phyloP scores from a whole-genome alignment of 164 flowering plant species.

The Macadamia integrifolia region DNA sequence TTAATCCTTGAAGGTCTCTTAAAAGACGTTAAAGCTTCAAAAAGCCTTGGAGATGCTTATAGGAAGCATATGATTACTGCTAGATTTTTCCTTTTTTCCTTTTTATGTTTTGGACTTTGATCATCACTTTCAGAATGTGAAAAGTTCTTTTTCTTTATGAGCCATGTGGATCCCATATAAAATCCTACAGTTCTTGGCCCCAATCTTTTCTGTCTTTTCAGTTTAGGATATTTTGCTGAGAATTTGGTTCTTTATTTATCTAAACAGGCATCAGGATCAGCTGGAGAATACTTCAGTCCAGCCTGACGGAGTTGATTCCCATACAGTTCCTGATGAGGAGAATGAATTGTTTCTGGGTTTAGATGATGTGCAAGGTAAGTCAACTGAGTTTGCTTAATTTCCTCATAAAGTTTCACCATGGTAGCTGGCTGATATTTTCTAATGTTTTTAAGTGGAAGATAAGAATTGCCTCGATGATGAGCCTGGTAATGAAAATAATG shows the following conservation, averaged over 20 bases:
- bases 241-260: background rate
- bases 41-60: too few relatives aligned
- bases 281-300: slow-evolving; percentile 34
- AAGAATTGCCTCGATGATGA: slow-evolving; percentile 49
- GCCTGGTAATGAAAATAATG: slow-evolving; percentile 25
- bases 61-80: too few relatives aligned
- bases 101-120: too few relatives aligned
- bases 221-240: background rate
- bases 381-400: background rate
- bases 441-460: slow-evolving; percentile 64
- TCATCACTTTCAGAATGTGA: too few relatives aligned
- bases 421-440: slow-evolving; percentile 9
- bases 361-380: slow-evolving; percentile 77
- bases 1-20: too few relatives aligned
- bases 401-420: background rate
- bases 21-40: too few relatives aligned
- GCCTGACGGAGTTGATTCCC: slow-evolving; percentile 28
- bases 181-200: too few relatives aligned
- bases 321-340: slow-evolving; percentile 43
- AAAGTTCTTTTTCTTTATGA: too few relatives aligned
- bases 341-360: slow-evolving; percentile 59
- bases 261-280: slow-evolving; percentile 51
- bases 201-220: background rate
- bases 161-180: too few relatives aligned
- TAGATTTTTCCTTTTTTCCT: too few relatives aligned